A percentile compares a stretch with the other conserved stretches of the same genome.
phyloP scores from a whole-genome alignment of 2,329 filamentous ascomycete species.

The Ceratocystis eucalypticola region DNA sequence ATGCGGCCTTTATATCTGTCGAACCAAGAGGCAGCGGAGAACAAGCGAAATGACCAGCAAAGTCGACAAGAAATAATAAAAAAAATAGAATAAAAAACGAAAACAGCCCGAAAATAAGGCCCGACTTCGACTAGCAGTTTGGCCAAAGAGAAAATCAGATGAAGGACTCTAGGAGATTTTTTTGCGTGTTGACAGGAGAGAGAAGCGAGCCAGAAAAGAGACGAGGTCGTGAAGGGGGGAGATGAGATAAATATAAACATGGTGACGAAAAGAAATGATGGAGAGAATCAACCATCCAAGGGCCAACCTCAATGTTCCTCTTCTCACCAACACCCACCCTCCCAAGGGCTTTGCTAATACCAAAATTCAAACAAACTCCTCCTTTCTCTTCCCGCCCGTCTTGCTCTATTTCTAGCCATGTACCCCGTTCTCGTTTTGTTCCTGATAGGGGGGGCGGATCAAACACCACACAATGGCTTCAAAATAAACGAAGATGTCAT shows the following conservation, averaged over 20 bases:
- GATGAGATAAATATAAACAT: neutral
- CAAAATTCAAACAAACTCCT: neutral
- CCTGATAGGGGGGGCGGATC: neutral
- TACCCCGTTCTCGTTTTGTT: neutral
- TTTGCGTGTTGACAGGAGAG: conserved; percentile 2
- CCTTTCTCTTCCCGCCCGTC: neutral
- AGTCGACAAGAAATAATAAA: neutral
- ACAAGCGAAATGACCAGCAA: neutral
- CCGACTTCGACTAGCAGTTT: conserved; percentile 15
- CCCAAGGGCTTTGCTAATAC: neutral
- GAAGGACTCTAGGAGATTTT: conserved; percentile 9
- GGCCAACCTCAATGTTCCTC: no score
- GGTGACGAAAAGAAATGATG: neutral
- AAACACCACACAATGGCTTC: conserved; percentile 1
- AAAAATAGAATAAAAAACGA: conserved; percentile 17
- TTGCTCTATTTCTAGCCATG: neutral
- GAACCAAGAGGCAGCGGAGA: no score
- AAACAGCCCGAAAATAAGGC: conserved; percentile 10
- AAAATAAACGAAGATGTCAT: conserved; percentile 2
- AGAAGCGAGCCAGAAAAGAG: conserved; percentile 3
- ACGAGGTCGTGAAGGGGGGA: neutral
- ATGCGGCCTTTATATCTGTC: no score
- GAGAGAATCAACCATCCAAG: neutral
- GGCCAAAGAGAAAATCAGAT: conserved; percentile 22
- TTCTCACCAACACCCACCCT: no score